A percentile compares a stretch with the other conserved stretches of the same genome.
Conservation (phyloP, 805 yeast genomes). For the Suhomyces vadensis region DNA sequence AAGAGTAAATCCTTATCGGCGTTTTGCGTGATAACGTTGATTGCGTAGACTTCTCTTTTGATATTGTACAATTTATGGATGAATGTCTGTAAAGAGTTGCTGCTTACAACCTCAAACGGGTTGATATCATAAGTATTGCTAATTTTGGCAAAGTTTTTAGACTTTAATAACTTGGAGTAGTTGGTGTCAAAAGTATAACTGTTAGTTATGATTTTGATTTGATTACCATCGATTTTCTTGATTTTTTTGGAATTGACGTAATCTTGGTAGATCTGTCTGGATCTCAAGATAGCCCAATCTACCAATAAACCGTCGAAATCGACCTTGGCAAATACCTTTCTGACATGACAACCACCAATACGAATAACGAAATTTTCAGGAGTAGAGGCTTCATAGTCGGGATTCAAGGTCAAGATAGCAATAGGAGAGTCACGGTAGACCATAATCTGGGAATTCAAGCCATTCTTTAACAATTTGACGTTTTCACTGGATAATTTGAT, state of each 20-base stretch:
- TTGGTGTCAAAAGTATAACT: constrained; percentile 52
- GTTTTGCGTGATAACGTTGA: constrained; percentile 23
- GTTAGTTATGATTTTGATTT: constrained; percentile 46
- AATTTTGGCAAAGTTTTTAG: constrained; percentile 46
- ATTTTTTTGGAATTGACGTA: constrained; percentile 28
- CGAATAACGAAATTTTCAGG: constrained; percentile 46
- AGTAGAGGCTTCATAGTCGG: constrained; percentile 39
- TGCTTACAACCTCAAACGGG: constrained; percentile 22
- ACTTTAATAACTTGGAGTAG: constrained; percentile 36
- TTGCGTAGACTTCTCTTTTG: constrained; percentile 29
- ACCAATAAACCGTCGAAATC: constrained; percentile 65
- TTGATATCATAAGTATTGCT: constrained; percentile 27
- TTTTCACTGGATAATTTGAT: constrained; percentile 13
- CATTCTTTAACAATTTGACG: constrained; percentile 30
- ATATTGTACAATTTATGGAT: constrained; percentile 26
- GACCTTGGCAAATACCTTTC: constrained; percentile 65
- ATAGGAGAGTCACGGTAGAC: constrained; percentile 72
- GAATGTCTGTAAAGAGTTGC: background rate
- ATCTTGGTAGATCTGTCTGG: constrained; percentile 39
- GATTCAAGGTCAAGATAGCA: constrained; percentile 55
- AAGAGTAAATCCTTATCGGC: constrained; percentile 20
- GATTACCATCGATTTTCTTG: constrained; percentile 25
- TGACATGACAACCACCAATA: constrained; percentile 60
- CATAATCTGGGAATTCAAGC: constrained; percentile 55
- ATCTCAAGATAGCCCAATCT: constrained; percentile 57